Evolutionary conservation across 2,329 filamentous ascomycete species (phyloP), one percentile per base, ranked within the genome.

Genomic region (Diaporthe caulivora): DNA sequence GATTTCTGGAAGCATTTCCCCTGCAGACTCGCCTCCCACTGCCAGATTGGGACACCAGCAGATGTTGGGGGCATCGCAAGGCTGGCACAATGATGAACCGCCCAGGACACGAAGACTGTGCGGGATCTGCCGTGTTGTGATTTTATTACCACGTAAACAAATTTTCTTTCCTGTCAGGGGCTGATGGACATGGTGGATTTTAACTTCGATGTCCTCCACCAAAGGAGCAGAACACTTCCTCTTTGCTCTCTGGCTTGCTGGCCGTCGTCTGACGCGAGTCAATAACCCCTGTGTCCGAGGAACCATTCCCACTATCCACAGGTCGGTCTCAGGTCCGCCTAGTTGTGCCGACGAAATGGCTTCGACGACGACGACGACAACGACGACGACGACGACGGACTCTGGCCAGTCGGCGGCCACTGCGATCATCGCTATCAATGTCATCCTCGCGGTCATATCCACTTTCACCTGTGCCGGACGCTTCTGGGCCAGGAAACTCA

Each of bases 401-500:
- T 54, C 51, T 29, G 24, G 51, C 24, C 24, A 54, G 7, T 24
- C 26, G 17, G 18, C 51, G 15, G 51, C 26, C 51, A 54, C 51
- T 2, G 65, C 49, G 10, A 24, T 69, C 7, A 55, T 69, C 31
- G 51, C 49, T 6, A 21, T 69, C 6, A 40, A 34, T 21, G n/a
- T 53, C 3, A 18, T 55, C 24, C 26, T 55, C 24, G 31, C 65
- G 13, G 18, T 42, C n/a, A 40, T 69, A 42, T 29, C 65, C 10
- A 55, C 51, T 8, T 6, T 69, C 21, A 40, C 51, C 3, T 21
- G 53, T 44, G 31, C 31, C 18, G 18, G 53, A 29, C 65, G 65
- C 2, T 42, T 69, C 24, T 69, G 65, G 65, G 29, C 65, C 17
- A 21, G 65, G 18, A 37, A 29, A 6, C 65, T 69, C 26, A 54